Conservation (phyloP, 116 monocot species). For the Zostera marina region DNA sequence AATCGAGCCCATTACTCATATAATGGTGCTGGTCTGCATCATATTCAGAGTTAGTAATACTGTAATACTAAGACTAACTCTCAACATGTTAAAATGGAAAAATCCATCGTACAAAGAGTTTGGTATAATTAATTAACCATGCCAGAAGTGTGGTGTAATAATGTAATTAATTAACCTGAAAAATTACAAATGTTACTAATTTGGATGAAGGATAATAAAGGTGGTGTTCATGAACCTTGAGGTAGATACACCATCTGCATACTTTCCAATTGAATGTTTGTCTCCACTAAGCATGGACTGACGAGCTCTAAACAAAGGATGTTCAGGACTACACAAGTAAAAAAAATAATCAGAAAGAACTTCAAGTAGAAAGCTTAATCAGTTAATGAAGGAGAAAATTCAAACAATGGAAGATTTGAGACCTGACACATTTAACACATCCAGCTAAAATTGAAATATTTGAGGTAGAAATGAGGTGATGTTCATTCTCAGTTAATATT, state of each 20-base stretch:
- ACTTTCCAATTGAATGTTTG: constrained; percentile 45
- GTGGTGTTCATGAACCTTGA: constrained; percentile 43
- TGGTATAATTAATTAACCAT: too few relatives aligned
- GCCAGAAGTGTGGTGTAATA: too few relatives aligned
- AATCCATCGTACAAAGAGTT: too few relatives aligned
- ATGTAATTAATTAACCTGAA: too few relatives aligned
- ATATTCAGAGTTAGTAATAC: too few relatives aligned
- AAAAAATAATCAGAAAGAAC: background rate
- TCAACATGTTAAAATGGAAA: too few relatives aligned
- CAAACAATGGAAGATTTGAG: background rate
- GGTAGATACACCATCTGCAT: constrained; percentile 42
- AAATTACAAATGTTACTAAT: background rate
- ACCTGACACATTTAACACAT: too few relatives aligned
- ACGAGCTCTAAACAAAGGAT: constrained; percentile 50
- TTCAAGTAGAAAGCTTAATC: background rate
- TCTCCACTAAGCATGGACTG: constrained; percentile 82
- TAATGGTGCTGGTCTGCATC: too few relatives aligned
- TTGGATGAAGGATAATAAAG: constrained; percentile 1
- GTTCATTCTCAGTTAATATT: background rate
- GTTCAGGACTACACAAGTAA: constrained; percentile 67
- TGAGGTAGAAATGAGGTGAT: background rate
- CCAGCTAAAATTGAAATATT: background rate
- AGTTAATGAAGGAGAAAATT: background rate
- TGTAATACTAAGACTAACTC: too few relatives aligned
- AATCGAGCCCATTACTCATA: too few relatives aligned